Percentiles rank a stretch among this genome's conserved stretches.
These are phyloP conservation scores for Parastagonospora nodorum DNA, from an alignment of 2,329 filamentous ascomycete species.

Conservation along the genomic window DNA sequence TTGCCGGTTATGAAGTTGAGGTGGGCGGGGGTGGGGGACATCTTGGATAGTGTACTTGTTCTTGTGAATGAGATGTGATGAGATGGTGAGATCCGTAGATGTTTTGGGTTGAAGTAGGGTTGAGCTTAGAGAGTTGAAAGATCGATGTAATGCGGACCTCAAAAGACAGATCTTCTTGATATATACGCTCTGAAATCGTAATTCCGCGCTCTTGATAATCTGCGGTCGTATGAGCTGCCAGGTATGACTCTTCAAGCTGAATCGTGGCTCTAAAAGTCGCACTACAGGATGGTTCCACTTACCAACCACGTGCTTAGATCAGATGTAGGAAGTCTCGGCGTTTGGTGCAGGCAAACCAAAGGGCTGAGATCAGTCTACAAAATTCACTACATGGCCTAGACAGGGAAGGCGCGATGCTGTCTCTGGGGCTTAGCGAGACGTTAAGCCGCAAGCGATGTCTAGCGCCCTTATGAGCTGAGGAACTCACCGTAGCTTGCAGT, in stretches of 20 bases:
- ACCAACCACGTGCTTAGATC: background rate
- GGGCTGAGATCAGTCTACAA: constrained; percentile 8
- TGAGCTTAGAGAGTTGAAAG: background rate
- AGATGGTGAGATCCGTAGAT: too few relatives aligned
- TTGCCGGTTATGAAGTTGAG: constrained; percentile 98
- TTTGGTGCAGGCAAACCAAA: background rate
- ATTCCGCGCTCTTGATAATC: constrained; percentile 16
- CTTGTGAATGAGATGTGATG: too few relatives aligned
- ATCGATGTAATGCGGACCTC: background rate
- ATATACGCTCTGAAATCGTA: constrained; percentile 1
- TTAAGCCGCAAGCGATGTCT: background rate
- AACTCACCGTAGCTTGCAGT: constrained; percentile 1
- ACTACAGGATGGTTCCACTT: background rate
- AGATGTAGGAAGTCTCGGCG: too few relatives aligned
- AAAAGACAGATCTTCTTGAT: background rate
- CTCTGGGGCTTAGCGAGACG: background rate
- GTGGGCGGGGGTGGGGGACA: constrained; percentile 46
- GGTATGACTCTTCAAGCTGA: constrained; percentile 16
- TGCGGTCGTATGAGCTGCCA: constrained; percentile 8
- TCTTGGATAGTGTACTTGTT: background rate
- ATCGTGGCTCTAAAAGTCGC: constrained; percentile 5
- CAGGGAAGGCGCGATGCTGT: background rate
- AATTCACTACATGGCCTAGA: background rate
- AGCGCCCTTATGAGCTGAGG: constrained; percentile 9
- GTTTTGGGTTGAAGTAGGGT: constrained; percentile 21